Base-by-base conservation (phyloP, 805 yeast genomes). In the Teunomyces aglyptinius region DNA sequence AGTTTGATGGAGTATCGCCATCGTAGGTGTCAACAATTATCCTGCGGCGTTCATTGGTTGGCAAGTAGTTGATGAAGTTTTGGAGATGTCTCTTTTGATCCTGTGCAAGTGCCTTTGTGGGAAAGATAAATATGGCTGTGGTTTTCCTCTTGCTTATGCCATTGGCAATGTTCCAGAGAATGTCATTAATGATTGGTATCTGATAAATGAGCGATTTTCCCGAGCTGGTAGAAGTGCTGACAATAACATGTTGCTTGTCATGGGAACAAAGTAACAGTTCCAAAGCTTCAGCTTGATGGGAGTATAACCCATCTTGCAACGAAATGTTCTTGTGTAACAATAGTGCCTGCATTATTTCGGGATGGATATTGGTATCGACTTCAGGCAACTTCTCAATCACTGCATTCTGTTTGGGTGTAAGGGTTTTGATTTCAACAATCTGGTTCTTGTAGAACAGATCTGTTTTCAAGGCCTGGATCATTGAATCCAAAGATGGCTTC, bases 21-120 rank as follows among this genome's bases (percentile, higher is more conserved):
- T 94, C 99, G 59, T 81, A 91, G 0, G 97, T 88, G 41, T 85
- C 92, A 2, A 84, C 86, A 1, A 77, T 63, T 1, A 83, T 68
- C 13, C 71, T 70, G 12, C 73, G 46, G 3, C 63, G 57, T 2
- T 73, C 53, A 10, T 66, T 65, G 1, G 49, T 28, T 0, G 82
- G 80, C 42, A 87, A 75, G 31, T 67, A 67, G 5, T 73, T 65
- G 38, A 85, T 65, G 8, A 86, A 65, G 18, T 78, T 82, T 41
- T 76, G 75, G 46, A 94, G 68, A n/a, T 95, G 82, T 51, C 96
- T 72, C 57, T 85, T 85, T 64, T 94, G 99, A 70, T 94, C 99
- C 60, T 94, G 99, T 0, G 99, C 98, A 43, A 94, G 71, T 0
- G 99, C 99, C 60, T 94, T 94, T 0, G 99, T 94, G 2, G 99